Conservation (phyloP, 495 filamentous ascomycete species). For the Talaromyces borbonicus region DNA sequence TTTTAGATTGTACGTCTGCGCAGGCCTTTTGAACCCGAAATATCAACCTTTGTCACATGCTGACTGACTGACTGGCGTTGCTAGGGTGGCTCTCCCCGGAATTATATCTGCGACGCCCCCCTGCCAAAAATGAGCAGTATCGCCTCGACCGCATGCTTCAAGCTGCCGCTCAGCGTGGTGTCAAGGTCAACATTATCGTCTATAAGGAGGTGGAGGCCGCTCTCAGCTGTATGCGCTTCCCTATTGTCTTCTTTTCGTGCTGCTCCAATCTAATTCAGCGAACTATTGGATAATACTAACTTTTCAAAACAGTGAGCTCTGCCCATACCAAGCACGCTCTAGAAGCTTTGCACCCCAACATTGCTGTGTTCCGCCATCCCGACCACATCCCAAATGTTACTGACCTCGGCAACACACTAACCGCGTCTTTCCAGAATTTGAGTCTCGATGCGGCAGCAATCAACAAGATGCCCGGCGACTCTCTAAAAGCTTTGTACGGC, state of each 20-base stretch:
- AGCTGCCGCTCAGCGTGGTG: conserved; percentile 78
- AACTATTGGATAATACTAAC: too few species aligned
- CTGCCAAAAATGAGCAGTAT: conserved; percentile 71
- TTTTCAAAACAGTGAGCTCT: conserved; percentile 54
- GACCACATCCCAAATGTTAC: conserved; percentile 75
- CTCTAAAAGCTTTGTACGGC: conserved; percentile 70
- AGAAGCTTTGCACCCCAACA: conserved; percentile 74
- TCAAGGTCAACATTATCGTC: conserved; percentile 81
- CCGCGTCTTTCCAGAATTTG: conserved; percentile 41
- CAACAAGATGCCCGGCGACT: conserved; percentile 52
- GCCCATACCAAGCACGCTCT: conserved; percentile 77
- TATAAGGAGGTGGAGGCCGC: conserved; percentile 90
- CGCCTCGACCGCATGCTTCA: conserved; percentile 83
- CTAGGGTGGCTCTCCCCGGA: conserved; percentile 85
- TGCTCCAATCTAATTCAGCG: too few species aligned
- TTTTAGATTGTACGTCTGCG: conserved; percentile 61
- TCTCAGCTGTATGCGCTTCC: conserved; percentile 60
- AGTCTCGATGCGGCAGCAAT: conserved; percentile 40
- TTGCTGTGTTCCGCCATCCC: conserved; percentile 84
- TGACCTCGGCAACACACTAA: conserved; percentile 39
- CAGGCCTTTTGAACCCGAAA: too few species aligned
- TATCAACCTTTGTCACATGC: background rate
- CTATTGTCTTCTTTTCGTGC: conserved; percentile 13
- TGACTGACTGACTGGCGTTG: conserved; percentile 2
- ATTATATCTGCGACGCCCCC: conserved; percentile 80